Conservation (phyloP, 2,329 filamentous ascomycete species). For the Orbilia oligospora region DNA sequence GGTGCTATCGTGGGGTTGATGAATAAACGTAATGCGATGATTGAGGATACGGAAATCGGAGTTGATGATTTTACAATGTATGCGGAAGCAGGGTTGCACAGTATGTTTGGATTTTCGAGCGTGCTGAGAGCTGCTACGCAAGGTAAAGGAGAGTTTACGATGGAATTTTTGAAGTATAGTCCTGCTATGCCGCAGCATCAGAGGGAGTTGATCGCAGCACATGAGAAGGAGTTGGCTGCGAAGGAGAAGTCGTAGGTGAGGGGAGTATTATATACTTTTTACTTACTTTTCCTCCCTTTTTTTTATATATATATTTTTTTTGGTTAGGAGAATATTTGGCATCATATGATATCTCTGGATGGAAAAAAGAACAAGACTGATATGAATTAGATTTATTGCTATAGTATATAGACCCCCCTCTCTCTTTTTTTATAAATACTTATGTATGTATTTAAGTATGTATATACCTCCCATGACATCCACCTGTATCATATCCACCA, state of each 20-base stretch:
- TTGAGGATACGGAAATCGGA: slow-evolving; percentile 94
- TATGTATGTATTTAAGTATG: slow-evolving; percentile 21
- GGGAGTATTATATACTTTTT: too few species aligned
- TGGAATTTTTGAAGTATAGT: slow-evolving; percentile 98
- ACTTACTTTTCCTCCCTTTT: too few species aligned
- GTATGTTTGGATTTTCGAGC: slow-evolving; percentile 97
- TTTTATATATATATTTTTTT: too few species aligned
- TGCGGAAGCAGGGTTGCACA: slow-evolving; percentile 92
- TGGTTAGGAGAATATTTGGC: neutral
- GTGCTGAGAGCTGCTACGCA: slow-evolving; percentile 93
- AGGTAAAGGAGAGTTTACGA: slow-evolving; percentile 97
- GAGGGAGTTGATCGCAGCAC: slow-evolving; percentile 79
- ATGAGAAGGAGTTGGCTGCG: slow-evolving; percentile 77
- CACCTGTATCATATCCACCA: slow-evolving; percentile 45
- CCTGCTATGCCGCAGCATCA: slow-evolving; percentile 89
- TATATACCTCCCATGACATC: neutral
- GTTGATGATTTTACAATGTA: slow-evolving; percentile 92
- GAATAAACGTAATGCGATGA: slow-evolving; percentile 96
- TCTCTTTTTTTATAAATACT: neutral
- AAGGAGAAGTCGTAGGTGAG: slow-evolving; percentile 68
- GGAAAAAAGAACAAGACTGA: neutral
- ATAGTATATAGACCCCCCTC: slow-evolving; percentile 6
- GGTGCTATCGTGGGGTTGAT: slow-evolving; percentile 93
- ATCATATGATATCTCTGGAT: neutral
- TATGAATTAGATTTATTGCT: slow-evolving; percentile 1